Evolutionary conservation across 345 rosid species (phyloP).

Genomic region (Eucalyptus globulus): DNA sequence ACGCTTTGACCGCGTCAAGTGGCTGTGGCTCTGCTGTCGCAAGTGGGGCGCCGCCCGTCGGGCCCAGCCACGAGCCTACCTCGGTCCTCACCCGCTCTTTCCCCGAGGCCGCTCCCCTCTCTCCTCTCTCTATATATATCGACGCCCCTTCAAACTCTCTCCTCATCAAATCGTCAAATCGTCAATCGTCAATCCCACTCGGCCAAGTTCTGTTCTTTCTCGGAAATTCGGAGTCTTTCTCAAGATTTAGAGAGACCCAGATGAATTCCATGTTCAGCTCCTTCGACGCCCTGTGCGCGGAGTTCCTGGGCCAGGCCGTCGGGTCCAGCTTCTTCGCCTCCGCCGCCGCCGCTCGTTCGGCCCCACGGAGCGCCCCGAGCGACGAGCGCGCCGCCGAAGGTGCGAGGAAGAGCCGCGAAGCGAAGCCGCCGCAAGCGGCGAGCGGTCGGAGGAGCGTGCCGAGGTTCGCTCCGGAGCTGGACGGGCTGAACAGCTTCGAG

Average conservation of each 20-base stretch:
- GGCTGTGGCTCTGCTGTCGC: neutral
- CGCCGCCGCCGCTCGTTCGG: neutral
- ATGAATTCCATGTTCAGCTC: conserved; percentile 81
- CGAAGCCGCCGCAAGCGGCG: neutral
- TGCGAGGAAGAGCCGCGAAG: neutral
- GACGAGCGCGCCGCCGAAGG: neutral
- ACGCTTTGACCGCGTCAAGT: neutral
- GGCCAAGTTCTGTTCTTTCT: neutral
- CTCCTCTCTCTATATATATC: neutral
- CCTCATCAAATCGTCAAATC: neutral
- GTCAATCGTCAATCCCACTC: neutral
- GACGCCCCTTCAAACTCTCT: neutral
- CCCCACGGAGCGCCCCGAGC: neutral
- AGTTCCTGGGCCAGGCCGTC: conserved; percentile 31
- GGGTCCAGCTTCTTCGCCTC: conserved; percentile 7
- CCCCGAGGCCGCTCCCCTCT: neutral
- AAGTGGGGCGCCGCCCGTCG: neutral
- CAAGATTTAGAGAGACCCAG: neutral
- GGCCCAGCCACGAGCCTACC: neutral
- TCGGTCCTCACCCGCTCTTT: neutral
- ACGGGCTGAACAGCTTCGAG: conserved; percentile 4
- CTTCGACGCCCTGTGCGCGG: conserved; percentile 52
- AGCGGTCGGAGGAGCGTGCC: neutral
- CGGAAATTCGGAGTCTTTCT: neutral
- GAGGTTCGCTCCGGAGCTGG: neutral